These are phyloP conservation scores for Kwoniella mangroviensis DNA, from an alignment of 768 basidiomycete species.

Conservation along the genomic window DNA sequence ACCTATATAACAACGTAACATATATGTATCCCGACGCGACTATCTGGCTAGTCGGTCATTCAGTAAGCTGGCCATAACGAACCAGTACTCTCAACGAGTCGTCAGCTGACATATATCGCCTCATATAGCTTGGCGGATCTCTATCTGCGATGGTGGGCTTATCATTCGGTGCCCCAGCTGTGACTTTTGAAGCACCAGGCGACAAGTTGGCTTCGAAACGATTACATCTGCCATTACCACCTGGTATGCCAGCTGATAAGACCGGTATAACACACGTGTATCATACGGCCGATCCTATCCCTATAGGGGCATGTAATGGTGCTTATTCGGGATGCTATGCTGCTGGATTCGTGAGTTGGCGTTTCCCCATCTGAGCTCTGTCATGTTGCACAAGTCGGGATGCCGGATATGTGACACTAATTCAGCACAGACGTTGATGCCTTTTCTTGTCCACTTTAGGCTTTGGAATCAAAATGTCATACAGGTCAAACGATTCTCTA, in stretches of 20 bases:
- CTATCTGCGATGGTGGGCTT: slow-evolving; percentile 80
- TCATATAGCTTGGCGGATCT: slow-evolving; percentile 76
- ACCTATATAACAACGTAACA: slow-evolving; percentile 88
- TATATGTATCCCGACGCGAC: slow-evolving; percentile 86
- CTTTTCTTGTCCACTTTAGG: slow-evolving; percentile 28
- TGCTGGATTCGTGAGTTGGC: slow-evolving; percentile 70
- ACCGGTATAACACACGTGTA: slow-evolving; percentile 76
- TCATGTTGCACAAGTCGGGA: no score
- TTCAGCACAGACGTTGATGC: background rate
- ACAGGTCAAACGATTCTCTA: slow-evolving; percentile 79
- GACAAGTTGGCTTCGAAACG: slow-evolving; percentile 78
- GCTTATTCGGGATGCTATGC: slow-evolving; percentile 72
- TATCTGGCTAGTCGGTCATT: slow-evolving; percentile 81
- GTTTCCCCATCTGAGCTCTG: no score
- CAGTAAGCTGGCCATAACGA: slow-evolving; percentile 29
- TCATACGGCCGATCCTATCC: slow-evolving; percentile 91
- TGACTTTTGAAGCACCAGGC: slow-evolving; percentile 88
- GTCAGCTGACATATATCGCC: background rate
- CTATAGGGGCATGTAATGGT: slow-evolving; percentile 63
- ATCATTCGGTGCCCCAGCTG: slow-evolving; percentile 90
- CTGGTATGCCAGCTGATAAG: slow-evolving; percentile 58
- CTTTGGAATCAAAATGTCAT: slow-evolving; percentile 68
- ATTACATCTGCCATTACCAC: slow-evolving; percentile 85
- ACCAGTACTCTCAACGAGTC: background rate
- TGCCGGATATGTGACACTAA: background rate